These are phyloP conservation scores for Candolleomyces efflorescens DNA, from an alignment of 768 basidiomycete genomes.

Conservation along the genomic window DNA sequence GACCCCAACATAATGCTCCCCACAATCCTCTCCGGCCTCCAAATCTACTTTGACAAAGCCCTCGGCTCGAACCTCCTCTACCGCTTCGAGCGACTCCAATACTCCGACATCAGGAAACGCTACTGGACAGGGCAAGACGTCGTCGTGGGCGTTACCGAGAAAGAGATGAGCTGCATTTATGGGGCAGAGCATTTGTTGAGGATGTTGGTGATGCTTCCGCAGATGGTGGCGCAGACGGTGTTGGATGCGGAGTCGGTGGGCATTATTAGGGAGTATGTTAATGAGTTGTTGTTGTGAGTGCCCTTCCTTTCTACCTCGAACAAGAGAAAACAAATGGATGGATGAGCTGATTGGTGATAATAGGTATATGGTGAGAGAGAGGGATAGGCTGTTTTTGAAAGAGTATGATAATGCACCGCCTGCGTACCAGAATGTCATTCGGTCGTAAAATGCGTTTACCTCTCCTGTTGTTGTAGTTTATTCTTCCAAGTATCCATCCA, in stretches of 20 bases:
- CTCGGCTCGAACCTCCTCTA: conserved; percentile 89
- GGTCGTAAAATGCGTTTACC: no score
- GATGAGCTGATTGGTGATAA: neutral
- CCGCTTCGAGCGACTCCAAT: conserved; percentile 93
- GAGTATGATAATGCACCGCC: conserved; percentile 77
- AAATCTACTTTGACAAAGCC: conserved; percentile 91
- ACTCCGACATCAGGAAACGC: conserved; percentile 67
- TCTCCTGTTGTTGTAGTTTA: no score
- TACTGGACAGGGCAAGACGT: conserved; percentile 75
- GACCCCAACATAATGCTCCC: conserved; percentile 68
- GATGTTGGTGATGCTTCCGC: conserved; percentile 93
- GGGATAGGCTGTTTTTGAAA: conserved; percentile 64
- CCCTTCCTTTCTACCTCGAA: neutral
- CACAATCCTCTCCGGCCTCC: conserved; percentile 81
- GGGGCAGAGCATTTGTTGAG: conserved; percentile 92
- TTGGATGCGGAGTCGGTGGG: conserved; percentile 85
- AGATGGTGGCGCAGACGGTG: conserved; percentile 84
- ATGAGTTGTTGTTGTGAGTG: conserved; percentile 75
- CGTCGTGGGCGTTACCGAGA: conserved; percentile 56
- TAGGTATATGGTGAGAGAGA: conserved; percentile 79
- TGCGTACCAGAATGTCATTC: conserved; percentile 79
- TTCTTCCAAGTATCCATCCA: no score
- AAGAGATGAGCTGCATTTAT: conserved; percentile 86
- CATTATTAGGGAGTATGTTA: conserved; percentile 84
- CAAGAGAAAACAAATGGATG: neutral